These are phyloP conservation scores for Pleurotus ostreatus DNA, from an alignment of 768 basidiomycete genomes.

Conservation along the genomic window DNA sequence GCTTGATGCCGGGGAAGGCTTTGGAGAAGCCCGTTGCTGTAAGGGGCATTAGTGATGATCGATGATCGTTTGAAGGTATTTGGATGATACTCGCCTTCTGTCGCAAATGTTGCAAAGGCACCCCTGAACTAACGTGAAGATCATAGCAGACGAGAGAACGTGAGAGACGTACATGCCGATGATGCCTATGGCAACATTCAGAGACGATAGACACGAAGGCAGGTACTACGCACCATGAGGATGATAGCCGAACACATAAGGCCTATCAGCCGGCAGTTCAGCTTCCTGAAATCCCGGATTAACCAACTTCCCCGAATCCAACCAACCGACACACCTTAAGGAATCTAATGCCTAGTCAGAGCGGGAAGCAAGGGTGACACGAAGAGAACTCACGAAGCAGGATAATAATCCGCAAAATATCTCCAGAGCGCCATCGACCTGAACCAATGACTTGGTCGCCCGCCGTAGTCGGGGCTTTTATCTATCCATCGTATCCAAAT, in stretches of 20 bases:
- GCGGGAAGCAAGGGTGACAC: constrained; percentile 22
- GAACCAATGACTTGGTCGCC: constrained; percentile 72
- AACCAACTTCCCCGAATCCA: constrained; percentile 12
- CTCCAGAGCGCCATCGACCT: constrained; percentile 70
- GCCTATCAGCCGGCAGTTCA: constrained; percentile 85
- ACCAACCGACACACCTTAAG: constrained; percentile 36
- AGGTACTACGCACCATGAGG: constrained; percentile 71
- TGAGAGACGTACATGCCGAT: constrained; percentile 82
- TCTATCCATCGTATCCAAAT: constrained; percentile 80
- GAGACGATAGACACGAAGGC: background rate
- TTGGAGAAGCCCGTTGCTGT: constrained; percentile 86
- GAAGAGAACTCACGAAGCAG: constrained; percentile 66
- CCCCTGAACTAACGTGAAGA: constrained; percentile 51
- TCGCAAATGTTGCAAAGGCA: constrained; percentile 92
- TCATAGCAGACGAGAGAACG: background rate
- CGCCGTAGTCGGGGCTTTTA: constrained; percentile 66
- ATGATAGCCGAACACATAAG: constrained; percentile 98
- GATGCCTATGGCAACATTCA: constrained; percentile 56
- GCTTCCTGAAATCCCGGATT: constrained; percentile 57
- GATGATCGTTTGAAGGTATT: background rate
- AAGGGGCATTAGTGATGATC: no score
- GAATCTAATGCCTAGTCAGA: constrained; percentile 28
- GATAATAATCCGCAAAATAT: constrained; percentile 92
- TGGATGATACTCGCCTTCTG: constrained; percentile 58
- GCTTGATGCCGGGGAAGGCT: constrained; percentile 86